These are phyloP conservation scores for Talaromyces adpressus DNA, from an alignment of 495 filamentous ascomycete species.

Conservation along the genomic window DNA sequence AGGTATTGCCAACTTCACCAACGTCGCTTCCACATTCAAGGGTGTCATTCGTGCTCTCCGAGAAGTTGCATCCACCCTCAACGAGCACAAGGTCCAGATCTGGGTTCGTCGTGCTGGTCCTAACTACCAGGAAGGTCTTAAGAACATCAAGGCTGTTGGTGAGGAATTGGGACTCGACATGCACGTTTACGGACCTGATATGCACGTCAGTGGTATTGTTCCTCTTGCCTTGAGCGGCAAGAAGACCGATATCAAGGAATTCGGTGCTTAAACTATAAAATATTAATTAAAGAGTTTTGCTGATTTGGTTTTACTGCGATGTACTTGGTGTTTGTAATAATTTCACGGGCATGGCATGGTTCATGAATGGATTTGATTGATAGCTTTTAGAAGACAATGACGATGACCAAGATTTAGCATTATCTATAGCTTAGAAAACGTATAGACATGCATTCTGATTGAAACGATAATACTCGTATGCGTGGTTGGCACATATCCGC, in stretches of 20 bases:
- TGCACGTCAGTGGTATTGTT: conserved; percentile 73
- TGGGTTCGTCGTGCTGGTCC: conserved; percentile 98
- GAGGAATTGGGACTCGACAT: conserved; percentile 88
- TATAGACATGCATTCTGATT: neutral
- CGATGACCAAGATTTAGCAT: neutral
- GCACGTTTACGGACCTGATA: conserved; percentile 96
- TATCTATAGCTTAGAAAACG: neutral
- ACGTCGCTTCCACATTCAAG: conserved; percentile 96
- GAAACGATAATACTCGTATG: neutral
- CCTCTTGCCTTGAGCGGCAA: conserved; percentile 59
- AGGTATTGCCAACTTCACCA: conserved; percentile 99
- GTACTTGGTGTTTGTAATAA: conserved; percentile 11
- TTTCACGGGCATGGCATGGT: conserved; percentile 11
- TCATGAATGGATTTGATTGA: conserved; percentile 10
- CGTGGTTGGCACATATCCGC: neutral
- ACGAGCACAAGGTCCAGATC: conserved; percentile 97
- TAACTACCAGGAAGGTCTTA: conserved; percentile 99
- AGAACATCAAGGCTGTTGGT: conserved; percentile 97
- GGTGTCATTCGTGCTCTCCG: conserved; percentile 96
- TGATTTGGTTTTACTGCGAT: conserved; percentile 9
- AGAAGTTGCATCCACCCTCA: conserved; percentile 76
- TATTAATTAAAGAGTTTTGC: conserved; percentile 1
- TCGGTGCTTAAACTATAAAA: conserved; percentile 27
- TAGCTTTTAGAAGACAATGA: neutral
- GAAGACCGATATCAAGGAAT: conserved; percentile 46